Conservation (phyloP, 306 rosid genomes). For the Sechiopsis laciniata region DNA sequence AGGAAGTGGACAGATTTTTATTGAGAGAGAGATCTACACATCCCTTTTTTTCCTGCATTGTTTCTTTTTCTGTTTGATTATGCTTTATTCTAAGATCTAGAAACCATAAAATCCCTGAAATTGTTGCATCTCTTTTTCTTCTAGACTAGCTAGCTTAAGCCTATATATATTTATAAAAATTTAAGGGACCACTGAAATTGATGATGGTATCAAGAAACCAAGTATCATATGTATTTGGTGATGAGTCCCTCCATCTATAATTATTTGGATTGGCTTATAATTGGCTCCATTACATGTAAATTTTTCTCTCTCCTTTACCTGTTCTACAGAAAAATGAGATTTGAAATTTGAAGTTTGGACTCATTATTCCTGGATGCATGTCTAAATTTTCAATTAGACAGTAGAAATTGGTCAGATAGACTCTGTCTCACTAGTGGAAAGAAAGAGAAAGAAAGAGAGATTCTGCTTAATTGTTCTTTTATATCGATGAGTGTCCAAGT, state of each 20-base stretch:
- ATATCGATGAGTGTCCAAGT: too few species aligned
- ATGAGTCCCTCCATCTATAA: constrained; percentile 13
- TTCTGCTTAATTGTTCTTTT: too few species aligned
- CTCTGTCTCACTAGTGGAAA: too few species aligned
- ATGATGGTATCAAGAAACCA: constrained; percentile 3
- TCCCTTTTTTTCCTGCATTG: constrained; percentile 24
- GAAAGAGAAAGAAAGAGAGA: too few species aligned
- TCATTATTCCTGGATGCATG: constrained; percentile 19
- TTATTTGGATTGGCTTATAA: constrained; percentile 12
- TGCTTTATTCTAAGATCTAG: constrained; percentile 31
- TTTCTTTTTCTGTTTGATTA: constrained; percentile 32
- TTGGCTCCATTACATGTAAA: background rate
- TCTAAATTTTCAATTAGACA: too few species aligned
- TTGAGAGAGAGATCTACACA: background rate
- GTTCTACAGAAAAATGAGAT: background rate
- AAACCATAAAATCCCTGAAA: constrained; percentile 9
- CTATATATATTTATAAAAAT: background rate
- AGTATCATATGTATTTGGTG: constrained; percentile 12
- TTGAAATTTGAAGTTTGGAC: background rate
- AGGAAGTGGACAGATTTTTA: too few species aligned
- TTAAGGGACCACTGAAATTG: constrained; percentile 10
- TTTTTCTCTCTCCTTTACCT: too few species aligned
- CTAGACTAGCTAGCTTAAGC: background rate
- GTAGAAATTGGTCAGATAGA: too few species aligned
- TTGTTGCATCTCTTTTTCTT: background rate